These are phyloP conservation scores for Symbiotaphrina buchneri DNA, from an alignment of 495 filamentous ascomycete species.

Conservation along the genomic window DNA sequence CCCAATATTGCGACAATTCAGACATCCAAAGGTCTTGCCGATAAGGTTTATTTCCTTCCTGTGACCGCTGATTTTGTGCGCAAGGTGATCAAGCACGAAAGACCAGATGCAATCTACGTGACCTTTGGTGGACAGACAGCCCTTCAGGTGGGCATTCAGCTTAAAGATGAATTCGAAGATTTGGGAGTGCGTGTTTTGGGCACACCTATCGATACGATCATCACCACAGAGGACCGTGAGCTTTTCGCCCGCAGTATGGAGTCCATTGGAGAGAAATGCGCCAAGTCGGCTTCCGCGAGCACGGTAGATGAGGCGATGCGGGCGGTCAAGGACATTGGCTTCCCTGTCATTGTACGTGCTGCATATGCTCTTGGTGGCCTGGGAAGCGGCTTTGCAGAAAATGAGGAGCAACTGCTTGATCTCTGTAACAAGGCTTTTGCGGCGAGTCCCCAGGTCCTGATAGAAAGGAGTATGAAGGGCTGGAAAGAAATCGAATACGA, in stretches of 20 bases:
- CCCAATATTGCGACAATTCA: slow-evolving; percentile 98
- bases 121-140: slow-evolving; percentile 97
- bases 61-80: slow-evolving; percentile 91
- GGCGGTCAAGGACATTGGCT: slow-evolving; percentile 75
- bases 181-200: slow-evolving; percentile 87
- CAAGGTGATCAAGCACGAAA: slow-evolving; percentile 88
- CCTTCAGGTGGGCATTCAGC: slow-evolving; percentile 79
- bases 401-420: slow-evolving; percentile 66
- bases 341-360: slow-evolving; percentile 90
- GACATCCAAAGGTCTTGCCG: slow-evolving; percentile 83
- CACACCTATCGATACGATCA: slow-evolving; percentile 93
- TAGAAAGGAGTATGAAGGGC: slow-evolving; percentile 97
- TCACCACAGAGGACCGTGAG: slow-evolving; percentile 94
- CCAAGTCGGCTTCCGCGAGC: slow-evolving; percentile 82
- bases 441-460: slow-evolving; percentile 84
- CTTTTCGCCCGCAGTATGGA: slow-evolving; percentile 96
- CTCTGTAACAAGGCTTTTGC: slow-evolving; percentile 92
- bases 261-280: slow-evolving; percentile 92
- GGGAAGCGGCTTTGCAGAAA: slow-evolving; percentile 85
- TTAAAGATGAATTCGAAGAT: slow-evolving; percentile 83
- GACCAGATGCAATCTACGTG: slow-evolving; percentile 89
- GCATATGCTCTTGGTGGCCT: slow-evolving; percentile 91
- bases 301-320: slow-evolving; percentile 64
- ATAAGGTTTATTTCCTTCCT: slow-evolving; percentile 97
- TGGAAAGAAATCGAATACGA: slow-evolving; percentile 99